Percentiles rank a stretch among this genome's conserved stretches.
These are phyloP conservation scores for Leishmania lainsoni DNA, from an alignment of 208 protist species.

Conservation along the genomic window DNA sequence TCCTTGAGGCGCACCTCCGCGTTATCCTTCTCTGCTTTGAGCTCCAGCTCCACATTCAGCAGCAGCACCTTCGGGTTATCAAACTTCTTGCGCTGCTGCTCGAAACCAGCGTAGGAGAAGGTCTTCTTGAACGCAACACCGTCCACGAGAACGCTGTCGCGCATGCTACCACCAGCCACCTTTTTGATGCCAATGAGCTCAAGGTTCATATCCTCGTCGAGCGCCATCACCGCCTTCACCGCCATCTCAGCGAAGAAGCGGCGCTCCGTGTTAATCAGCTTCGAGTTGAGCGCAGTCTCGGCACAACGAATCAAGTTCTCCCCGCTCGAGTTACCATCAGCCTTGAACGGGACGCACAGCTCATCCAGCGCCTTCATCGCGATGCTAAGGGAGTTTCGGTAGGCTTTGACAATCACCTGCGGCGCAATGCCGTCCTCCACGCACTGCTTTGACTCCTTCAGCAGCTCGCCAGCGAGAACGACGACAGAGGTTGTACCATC, in stretches of 20 bases:
- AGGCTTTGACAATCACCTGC: conserved; percentile 98
- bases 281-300: conserved; percentile 99
- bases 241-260: conserved; percentile 99
- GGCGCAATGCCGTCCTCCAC: conserved; percentile 99
- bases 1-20: conserved; percentile 99
- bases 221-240: conserved; percentile 96
- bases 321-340: conserved; percentile 53
- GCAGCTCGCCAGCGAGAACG: conserved; percentile 98
- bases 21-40: conserved; percentile 99
- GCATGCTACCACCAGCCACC: conserved; percentile 98
- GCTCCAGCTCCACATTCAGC: conserved; percentile 99
- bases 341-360: conserved; percentile 92
- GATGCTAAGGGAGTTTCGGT: conserved; percentile 83
- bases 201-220: conserved; percentile 97
- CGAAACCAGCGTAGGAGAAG: conserved; percentile 99
- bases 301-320: conserved; percentile 96
- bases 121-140: conserved; percentile 99
- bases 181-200: conserved; percentile 99
- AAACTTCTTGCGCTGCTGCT: conserved; percentile 99
- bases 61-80: conserved; percentile 98
- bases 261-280: conserved; percentile 97
- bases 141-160: conserved; percentile 98
- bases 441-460: conserved; percentile 98
- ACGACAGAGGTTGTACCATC: conserved; percentile 99
- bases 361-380: conserved; percentile 90